A percentile compares a stretch with the other conserved stretches of the same genome.
Evolutionary conservation across 129 eudicot genomes (phyloP).

Genomic region (Arctium minus): DNA sequence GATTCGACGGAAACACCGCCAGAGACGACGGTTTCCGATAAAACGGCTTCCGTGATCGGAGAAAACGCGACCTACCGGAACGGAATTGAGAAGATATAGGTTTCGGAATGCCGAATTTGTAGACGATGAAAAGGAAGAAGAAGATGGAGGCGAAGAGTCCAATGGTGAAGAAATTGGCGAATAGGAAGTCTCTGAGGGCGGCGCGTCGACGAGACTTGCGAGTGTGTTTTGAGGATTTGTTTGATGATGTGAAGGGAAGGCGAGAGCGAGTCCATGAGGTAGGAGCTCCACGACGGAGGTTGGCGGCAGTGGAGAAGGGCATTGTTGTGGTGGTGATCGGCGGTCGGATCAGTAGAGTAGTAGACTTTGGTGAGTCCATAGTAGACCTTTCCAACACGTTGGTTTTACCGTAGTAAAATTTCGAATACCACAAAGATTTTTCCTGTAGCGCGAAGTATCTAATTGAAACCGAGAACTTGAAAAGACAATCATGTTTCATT

Average conservation of each 20-base stretch:
- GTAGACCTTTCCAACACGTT: too few relatives aligned
- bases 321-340: slow-evolving; percentile 17
- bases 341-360: slow-evolving; percentile 4
- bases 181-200: slow-evolving; percentile 55
- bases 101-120: slow-evolving; percentile 49
- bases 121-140: slow-evolving; percentile 60
- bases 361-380: neutral
- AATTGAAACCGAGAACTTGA: too few relatives aligned
- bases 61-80: slow-evolving; percentile 28
- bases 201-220: slow-evolving; percentile 59
- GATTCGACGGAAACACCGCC: neutral
- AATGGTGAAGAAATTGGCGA: slow-evolving; percentile 60
- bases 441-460: too few relatives aligned
- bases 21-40: slow-evolving; percentile 29
- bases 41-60: slow-evolving; percentile 41
- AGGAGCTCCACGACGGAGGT: slow-evolving; percentile 55
- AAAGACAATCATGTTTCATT: too few relatives aligned
- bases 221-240: slow-evolving; percentile 40
- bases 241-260: slow-evolving; percentile 53
- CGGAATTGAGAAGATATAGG: slow-evolving; percentile 44
- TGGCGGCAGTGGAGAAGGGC: slow-evolving; percentile 52
- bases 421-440: too few relatives aligned
- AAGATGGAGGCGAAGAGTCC: slow-evolving; percentile 51
- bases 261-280: slow-evolving; percentile 59
- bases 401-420: too few relatives aligned